Conservation (phyloP, 2,329 filamentous ascomycete species). For the Diaporthe nobilis region DNA sequence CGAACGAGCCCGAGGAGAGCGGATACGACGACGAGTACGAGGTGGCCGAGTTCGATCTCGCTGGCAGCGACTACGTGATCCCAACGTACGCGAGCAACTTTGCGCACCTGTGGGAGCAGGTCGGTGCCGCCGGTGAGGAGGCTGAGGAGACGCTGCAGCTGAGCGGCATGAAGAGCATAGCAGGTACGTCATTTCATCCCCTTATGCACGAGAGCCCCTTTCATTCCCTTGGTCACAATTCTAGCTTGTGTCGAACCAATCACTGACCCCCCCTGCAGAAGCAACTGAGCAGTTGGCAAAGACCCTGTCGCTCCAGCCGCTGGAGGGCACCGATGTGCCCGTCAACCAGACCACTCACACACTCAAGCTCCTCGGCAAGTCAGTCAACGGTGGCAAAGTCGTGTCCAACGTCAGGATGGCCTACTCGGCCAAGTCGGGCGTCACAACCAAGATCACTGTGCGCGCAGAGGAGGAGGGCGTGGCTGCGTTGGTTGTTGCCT, state of each 20-base stretch:
- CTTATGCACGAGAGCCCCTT: neutral
- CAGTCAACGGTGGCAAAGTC: constrained; percentile 89
- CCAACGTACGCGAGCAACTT: constrained; percentile 96
- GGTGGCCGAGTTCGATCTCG: constrained; percentile 91
- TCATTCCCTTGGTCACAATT: too few relatives aligned
- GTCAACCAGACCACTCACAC: constrained; percentile 92
- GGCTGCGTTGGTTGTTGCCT: constrained; percentile 85
- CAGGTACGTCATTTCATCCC: constrained; percentile 71
- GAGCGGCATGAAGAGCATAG: constrained; percentile 90
- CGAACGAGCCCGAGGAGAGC: constrained; percentile 89
- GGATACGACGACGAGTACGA: constrained; percentile 99
- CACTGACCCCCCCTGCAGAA: constrained; percentile 66
- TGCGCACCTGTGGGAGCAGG: constrained; percentile 94
- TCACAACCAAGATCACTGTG: constrained; percentile 95
- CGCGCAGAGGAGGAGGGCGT: constrained; percentile 94
- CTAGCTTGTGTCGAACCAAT: constrained; percentile 6
- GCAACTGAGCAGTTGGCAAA: constrained; percentile 92
- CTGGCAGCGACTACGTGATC: constrained; percentile 93
- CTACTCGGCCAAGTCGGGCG: constrained; percentile 90
- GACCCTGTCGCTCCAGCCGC: constrained; percentile 88
- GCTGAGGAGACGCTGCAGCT: constrained; percentile 92
- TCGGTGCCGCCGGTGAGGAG: constrained; percentile 89
- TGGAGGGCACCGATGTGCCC: constrained; percentile 94
- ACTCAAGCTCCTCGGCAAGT: constrained; percentile 96
- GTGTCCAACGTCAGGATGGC: constrained; percentile 93